Evolutionary conservation across 2,329 filamentous ascomycete genomes (phyloP), one percentile per base, ranked within the genome.

Genomic region (Calonectria montana): DNA sequence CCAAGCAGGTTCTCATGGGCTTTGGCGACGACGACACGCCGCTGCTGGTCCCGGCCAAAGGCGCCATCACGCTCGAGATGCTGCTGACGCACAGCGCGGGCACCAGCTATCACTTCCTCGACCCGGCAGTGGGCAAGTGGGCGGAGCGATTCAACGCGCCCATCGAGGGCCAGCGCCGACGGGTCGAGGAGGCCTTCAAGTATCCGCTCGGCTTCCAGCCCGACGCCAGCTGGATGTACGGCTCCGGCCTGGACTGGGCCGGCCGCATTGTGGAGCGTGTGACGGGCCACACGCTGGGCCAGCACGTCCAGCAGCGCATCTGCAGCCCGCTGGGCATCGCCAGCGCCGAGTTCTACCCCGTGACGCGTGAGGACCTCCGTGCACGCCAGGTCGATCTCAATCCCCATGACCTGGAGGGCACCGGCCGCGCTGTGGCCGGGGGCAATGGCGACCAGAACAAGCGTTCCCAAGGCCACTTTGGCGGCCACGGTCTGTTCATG

Each of bases 11-110:
- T 35, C 74, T 91, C 5, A 84, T 82, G 0, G 86, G 85, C 3
- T 89, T 87, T 70, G 80, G 84, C 15, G 83, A 85, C 0, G 79
- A 85, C 2, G 85, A 85, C 55, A 59, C 53, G 16, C 81, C 85
- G 0, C 21, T 82, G 1, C 74, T 87, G 1, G 80, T 83, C 12
- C 80, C 83, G 0, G 73, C 76, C 0, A 55, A 64, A 1, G 74
- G 78, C 0, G 82, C 83, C 8, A 86, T 91, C 59, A 91, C 88
- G 1, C 82, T 90, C 0, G 80, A 84, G 70, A 86, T 87, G 79
- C 82, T 91, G 1, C 84, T 91, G 25, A 85, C 86, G 0, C 89
- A 91, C 73, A 88, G 84, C 45, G 84, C 88, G 1, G 89, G 89
- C 5, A 73, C 83, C 0, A 77, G 77, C 6, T 90, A 90, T 75